Evolutionary conservation across 208 protist species (phyloP).

Genomic region (Blechomonas ayalai): DNA sequence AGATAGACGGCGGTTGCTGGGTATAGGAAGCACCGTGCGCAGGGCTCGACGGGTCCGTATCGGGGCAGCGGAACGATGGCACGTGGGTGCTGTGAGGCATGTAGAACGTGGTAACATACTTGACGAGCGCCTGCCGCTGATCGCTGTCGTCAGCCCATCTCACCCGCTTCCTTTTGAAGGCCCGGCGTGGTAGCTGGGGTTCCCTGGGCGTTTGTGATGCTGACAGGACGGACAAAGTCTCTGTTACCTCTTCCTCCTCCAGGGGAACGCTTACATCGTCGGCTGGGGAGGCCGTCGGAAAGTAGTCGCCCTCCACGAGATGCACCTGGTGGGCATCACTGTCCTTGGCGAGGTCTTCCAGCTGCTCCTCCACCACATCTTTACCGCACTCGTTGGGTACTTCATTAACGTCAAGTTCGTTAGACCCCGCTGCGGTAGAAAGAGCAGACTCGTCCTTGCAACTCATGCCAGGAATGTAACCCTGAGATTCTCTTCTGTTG

Average conservation of each 20-base stretch:
- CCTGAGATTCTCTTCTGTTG: too few species aligned
- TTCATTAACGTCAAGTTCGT: neutral
- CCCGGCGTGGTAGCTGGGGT: neutral
- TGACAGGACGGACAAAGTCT: slow-evolving; percentile 5
- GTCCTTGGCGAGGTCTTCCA: slow-evolving; percentile 8
- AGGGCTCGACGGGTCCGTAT: slow-evolving; percentile 8
- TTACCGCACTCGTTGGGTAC: slow-evolving; percentile 10
- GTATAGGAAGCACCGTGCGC: slow-evolving; percentile 13
- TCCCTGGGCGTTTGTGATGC: neutral
- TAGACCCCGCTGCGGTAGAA: too few species aligned
- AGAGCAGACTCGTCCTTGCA: too few species aligned
- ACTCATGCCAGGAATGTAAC: too few species aligned
- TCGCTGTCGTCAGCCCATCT: slow-evolving; percentile 45
- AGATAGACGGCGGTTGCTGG: slow-evolving; percentile 21
- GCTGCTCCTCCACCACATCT: slow-evolving; percentile 32
- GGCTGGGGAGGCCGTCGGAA: slow-evolving; percentile 23
- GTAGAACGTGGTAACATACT: slow-evolving; percentile 53
- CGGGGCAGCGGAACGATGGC: neutral
- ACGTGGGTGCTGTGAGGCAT: slow-evolving; percentile 26
- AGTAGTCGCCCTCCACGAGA: slow-evolving; percentile 73
- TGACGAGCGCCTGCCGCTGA: slow-evolving; percentile 18
- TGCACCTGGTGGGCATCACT: slow-evolving; percentile 25
- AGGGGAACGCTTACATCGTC: slow-evolving; percentile 5
- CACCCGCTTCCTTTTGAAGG: slow-evolving; percentile 21
- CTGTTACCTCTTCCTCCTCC: slow-evolving; percentile 6